Evolutionary conservation across 192 early-diverging fungal species (phyloP).

Genomic region (Diversispora eburnea): DNA sequence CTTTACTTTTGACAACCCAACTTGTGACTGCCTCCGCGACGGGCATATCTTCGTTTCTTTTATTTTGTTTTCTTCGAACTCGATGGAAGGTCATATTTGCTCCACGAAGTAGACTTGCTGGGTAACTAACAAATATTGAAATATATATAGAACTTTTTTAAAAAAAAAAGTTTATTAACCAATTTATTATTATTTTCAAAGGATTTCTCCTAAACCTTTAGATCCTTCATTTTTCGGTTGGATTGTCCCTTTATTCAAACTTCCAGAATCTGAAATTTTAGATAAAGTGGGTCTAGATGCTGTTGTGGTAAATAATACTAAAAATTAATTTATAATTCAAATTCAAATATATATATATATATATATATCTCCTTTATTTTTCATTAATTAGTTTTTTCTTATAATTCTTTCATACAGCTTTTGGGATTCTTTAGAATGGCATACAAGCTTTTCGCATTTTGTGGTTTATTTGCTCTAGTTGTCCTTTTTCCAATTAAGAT

Average conservation of each 20-base stretch:
- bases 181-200: constrained; percentile 20
- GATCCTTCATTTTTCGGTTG: constrained; percentile 49
- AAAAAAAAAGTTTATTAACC: too few relatives aligned
- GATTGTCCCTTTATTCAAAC: constrained; percentile 46
- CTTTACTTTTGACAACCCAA: constrained; percentile 39
- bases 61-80: constrained; percentile 39
- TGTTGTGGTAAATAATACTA: constrained; percentile 41
- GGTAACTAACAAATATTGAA: constrained; percentile 18
- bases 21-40: constrained; percentile 28
- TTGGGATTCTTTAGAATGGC: constrained; percentile 51
- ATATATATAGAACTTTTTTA: background rate
- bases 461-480: constrained; percentile 45
- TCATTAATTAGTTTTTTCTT: background rate
- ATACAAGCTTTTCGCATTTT: constrained; percentile 46
- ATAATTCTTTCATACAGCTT: constrained; percentile 40
- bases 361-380: background rate
- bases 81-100: constrained; percentile 42
- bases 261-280: constrained; percentile 42
- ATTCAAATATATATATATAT: background rate
- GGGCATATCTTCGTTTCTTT: constrained; percentile 33
- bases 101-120: constrained; percentile 35
- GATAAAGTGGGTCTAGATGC: constrained; percentile 57
- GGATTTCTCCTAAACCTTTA: constrained; percentile 44
- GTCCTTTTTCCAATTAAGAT: constrained; percentile 48
- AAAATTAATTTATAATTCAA: too few relatives aligned